Percentiles rank a stretch among this genome's conserved stretches.
These are phyloP conservation scores for Zygosaccharomyces bisporus DNA, from an alignment of 805 yeast genomes.

Conservation along the genomic window DNA sequence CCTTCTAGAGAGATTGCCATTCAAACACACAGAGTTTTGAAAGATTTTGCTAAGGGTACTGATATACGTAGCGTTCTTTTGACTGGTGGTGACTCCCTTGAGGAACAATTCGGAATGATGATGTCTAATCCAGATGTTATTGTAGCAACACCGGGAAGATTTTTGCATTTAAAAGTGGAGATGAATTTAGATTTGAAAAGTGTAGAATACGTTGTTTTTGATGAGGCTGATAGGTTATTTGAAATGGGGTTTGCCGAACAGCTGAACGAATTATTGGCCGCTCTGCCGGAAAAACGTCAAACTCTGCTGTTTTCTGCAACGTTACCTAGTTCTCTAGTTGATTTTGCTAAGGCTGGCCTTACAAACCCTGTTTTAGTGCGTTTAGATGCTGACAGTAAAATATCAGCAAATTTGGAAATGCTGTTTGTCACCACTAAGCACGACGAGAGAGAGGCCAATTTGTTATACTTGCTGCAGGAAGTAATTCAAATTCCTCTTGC, in stretches of 20 bases:
- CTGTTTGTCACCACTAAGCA: slow-evolving; percentile 76
- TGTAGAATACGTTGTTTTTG: slow-evolving; percentile 88
- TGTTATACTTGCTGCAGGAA: slow-evolving; percentile 72
- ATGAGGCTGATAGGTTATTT: slow-evolving; percentile 94
- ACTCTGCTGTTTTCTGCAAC: slow-evolving; percentile 93
- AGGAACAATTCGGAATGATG: slow-evolving; percentile 91
- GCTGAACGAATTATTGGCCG: slow-evolving; percentile 78
- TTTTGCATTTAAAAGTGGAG: slow-evolving; percentile 90
- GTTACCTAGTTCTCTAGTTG: slow-evolving; percentile 84
- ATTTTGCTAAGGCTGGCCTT: slow-evolving; percentile 95
- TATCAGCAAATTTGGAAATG: slow-evolving; percentile 89
- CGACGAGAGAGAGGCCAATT: slow-evolving; percentile 85
- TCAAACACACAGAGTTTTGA: slow-evolving; percentile 85
- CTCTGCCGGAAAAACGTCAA: slow-evolving; percentile 80
- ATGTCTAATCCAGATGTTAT: slow-evolving; percentile 91
- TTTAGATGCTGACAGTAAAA: slow-evolving; percentile 86
- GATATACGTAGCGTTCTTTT: slow-evolving; percentile 75
- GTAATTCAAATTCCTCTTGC: slow-evolving; percentile 83
- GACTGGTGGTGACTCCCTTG: slow-evolving; percentile 98
- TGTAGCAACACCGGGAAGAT: slow-evolving; percentile 97
- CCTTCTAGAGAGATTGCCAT: slow-evolving; percentile 96
- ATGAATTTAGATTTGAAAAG: slow-evolving; percentile 82
- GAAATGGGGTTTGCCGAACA: slow-evolving; percentile 97
- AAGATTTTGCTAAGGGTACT: slow-evolving; percentile 81
- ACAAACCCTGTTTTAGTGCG: slow-evolving; percentile 89